Percentiles rank a stretch among this genome's conserved stretches.
These are phyloP conservation scores for Rhizopogon vesiculosus DNA, from an alignment of 768 basidiomycete species.

Conservation along the genomic window DNA sequence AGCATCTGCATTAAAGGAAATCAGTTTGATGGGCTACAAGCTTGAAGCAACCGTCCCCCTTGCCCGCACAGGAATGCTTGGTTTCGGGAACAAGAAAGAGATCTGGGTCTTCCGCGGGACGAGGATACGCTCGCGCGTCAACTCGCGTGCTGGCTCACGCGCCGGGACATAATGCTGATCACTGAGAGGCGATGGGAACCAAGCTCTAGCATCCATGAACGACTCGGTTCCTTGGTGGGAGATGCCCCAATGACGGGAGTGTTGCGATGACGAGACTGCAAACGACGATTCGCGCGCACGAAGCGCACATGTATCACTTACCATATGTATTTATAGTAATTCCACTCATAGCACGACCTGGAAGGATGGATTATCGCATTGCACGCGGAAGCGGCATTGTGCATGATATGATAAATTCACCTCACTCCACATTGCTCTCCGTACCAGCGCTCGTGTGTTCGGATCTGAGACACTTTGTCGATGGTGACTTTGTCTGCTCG, in stretches of 20 bases:
- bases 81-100: slow-evolving; percentile 45
- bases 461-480: too few relatives aligned
- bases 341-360: background rate
- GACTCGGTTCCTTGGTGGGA: background rate
- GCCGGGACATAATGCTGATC: background rate
- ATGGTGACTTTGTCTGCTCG: too few relatives aligned
- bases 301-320: background rate
- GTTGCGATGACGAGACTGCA: background rate
- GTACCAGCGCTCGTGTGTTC: too few relatives aligned
- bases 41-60: slow-evolving; percentile 68
- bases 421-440: too few relatives aligned
- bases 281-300: background rate
- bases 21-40: slow-evolving; percentile 52
- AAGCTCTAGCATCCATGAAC: background rate
- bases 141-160: slow-evolving; percentile 17
- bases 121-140: slow-evolving; percentile 22
- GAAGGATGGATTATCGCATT: background rate
- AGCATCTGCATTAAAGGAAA: slow-evolving; percentile 57
- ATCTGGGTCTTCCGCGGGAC: slow-evolving; percentile 59
- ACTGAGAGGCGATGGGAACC: background rate
- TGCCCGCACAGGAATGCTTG: slow-evolving; percentile 33
- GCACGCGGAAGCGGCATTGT: too few relatives aligned
- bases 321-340: background rate
- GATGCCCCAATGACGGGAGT: background rate
- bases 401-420: too few relatives aligned